Evolutionary conservation across 2,329 filamentous ascomycete species (phyloP).

Genomic region (Emergomyces africanus): DNA sequence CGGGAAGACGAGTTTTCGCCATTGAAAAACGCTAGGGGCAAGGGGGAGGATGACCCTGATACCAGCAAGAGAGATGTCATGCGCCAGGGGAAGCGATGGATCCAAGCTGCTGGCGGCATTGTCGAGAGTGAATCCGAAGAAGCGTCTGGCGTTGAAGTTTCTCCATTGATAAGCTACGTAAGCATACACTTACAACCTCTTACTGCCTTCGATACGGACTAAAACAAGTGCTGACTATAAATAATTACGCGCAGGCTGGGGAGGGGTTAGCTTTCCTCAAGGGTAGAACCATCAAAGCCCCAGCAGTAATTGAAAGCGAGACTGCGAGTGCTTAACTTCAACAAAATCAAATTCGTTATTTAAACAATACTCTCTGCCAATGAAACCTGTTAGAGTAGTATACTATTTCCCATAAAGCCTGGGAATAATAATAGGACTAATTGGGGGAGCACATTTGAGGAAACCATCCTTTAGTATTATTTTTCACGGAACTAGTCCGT

Average conservation of each 20-base stretch:
- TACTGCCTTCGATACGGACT: conserved; percentile 4
- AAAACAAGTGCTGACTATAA: conserved; percentile 5
- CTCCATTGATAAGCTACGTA: conserved; percentile 90
- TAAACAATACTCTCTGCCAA: background rate
- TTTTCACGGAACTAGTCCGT: too few relatives aligned
- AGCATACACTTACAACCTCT: conserved; percentile 36
- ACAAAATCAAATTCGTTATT: background rate
- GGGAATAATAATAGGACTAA: background rate
- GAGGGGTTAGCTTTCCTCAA: conserved; percentile 52
- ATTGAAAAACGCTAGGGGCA: conserved; percentile 78
- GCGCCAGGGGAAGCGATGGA: conserved; percentile 78
- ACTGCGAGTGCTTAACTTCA: conserved; percentile 19
- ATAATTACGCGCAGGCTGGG: conserved; percentile 36
- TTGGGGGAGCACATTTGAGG: background rate
- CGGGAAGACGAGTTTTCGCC: conserved; percentile 98
- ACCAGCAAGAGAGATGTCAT: conserved; percentile 88
- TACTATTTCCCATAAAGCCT: background rate
- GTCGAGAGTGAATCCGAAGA: conserved; percentile 51
- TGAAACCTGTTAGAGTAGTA: background rate
- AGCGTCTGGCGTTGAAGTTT: conserved; percentile 69
- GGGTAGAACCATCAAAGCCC: conserved; percentile 47
- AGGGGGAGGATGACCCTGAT: conserved; percentile 84
- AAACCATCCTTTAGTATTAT: background rate
- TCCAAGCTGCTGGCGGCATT: conserved; percentile 61
- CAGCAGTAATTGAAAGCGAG: conserved; percentile 52